Evolutionary conservation across 1,139 yeast species (phyloP).

Genomic region (Blastobotrys serpentis): DNA sequence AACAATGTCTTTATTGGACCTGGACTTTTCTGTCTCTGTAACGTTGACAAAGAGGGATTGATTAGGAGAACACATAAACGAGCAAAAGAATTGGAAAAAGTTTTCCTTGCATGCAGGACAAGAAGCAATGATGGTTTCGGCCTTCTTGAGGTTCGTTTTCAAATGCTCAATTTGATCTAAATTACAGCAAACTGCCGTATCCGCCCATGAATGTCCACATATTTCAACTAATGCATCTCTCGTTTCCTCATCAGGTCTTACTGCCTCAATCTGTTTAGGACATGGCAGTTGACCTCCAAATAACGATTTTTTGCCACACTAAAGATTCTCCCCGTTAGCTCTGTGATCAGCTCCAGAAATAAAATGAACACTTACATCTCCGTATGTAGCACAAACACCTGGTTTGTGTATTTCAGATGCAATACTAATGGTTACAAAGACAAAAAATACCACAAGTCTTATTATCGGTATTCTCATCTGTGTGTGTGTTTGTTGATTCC

Average conservation of each 20-base stretch:
- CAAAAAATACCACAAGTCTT: not conserved
- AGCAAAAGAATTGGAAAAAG: slow-evolving; percentile 81
- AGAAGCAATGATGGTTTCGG: slow-evolving; percentile 76
- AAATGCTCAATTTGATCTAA: slow-evolving; percentile 40
- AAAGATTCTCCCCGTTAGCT: slow-evolving; percentile 10
- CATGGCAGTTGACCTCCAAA: slow-evolving; percentile 85
- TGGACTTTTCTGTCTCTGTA: slow-evolving; percentile 54
- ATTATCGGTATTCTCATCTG: not conserved
- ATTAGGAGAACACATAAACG: slow-evolving; percentile 85
- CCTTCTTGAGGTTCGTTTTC: slow-evolving; percentile 61
- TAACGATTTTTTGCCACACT: slow-evolving; percentile 76
- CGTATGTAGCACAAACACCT: slow-evolving; percentile 54
- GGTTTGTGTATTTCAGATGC: slow-evolving; percentile 31
- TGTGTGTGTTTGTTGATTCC: not conserved
- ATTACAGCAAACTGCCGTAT: slow-evolving; percentile 53
- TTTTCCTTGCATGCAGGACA: slow-evolving; percentile 94
- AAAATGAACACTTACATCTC: slow-evolving; percentile 29
- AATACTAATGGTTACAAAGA: not conserved
- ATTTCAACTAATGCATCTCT: slow-evolving; percentile 50
- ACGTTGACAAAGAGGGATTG: slow-evolving; percentile 76
- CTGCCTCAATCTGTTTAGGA: slow-evolving; percentile 54
- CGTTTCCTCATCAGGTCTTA: slow-evolving; percentile 47
- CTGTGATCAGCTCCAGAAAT: not conserved
- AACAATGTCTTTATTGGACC: slow-evolving; percentile 59
- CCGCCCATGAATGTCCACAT: slow-evolving; percentile 70